Conservation (phyloP, 2,329 filamentous ascomycete species). For the Fusarium circinatum region DNA sequence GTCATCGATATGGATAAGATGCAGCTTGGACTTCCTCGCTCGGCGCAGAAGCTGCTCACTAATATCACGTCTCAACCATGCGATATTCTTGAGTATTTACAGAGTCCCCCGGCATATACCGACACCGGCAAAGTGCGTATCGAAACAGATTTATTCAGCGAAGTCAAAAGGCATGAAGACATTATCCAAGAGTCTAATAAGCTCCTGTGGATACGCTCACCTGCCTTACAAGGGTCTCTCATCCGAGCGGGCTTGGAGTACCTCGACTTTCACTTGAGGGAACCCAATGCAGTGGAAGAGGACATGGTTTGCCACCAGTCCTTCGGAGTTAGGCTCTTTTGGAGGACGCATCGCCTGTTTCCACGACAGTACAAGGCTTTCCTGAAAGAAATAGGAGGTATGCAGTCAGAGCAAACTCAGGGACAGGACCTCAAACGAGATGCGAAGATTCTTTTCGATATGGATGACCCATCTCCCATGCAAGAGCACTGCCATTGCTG, state of each 20-base stretch:
- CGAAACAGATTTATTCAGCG: conserved; percentile 6
- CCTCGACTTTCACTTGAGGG: conserved; percentile 5
- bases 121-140: background rate
- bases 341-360: conserved; percentile 17
- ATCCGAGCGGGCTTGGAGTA: conserved; percentile 9
- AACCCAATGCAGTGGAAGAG: background rate
- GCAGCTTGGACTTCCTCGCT: conserved; percentile 6
- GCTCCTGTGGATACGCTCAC: conserved; percentile 23
- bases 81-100: conserved; percentile 23
- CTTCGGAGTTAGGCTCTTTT: conserved; percentile 15
- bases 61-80: conserved; percentile 18
- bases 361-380: conserved; percentile 12
- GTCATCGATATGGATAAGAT: conserved; percentile 16
- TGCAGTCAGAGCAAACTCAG: background rate
- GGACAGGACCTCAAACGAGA: background rate
- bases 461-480: background rate
- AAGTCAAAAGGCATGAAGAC: conserved; percentile 8
- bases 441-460: background rate
- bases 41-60: conserved; percentile 22
- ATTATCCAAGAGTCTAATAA: conserved; percentile 15
- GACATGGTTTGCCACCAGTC: background rate
- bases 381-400: background rate
- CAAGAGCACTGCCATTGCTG: conserved; percentile 9
- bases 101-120: conserved; percentile 18
- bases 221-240: conserved; percentile 7